Percentiles rank a stretch among this genome's conserved stretches.
Conservation (phyloP, 768 basidiomycete species). For the Strobilomyces echinocephalus region DNA sequence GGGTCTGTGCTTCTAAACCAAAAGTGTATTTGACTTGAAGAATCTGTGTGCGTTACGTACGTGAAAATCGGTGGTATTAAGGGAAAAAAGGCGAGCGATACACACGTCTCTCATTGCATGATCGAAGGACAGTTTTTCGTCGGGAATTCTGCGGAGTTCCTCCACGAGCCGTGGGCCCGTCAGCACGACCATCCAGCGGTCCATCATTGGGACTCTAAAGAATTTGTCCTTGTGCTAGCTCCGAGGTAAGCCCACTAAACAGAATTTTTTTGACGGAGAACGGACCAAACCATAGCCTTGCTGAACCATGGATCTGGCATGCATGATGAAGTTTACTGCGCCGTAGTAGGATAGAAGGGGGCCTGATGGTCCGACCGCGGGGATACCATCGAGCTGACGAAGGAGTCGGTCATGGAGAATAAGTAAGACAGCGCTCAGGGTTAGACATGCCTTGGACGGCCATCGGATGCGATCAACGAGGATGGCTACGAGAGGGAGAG, state of each 20-base stretch:
- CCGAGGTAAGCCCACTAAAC: slow-evolving; percentile 13
- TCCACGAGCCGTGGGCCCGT: slow-evolving; percentile 41
- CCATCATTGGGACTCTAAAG: slow-evolving; percentile 42
- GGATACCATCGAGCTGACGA: slow-evolving; percentile 29
- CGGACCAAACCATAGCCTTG: slow-evolving; percentile 35
- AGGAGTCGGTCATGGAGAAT: slow-evolving; percentile 1
- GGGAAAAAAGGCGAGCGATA: not conserved
- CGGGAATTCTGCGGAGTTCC: slow-evolving; percentile 47
- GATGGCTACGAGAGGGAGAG: slow-evolving; percentile 12
- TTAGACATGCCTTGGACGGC: slow-evolving; percentile 24
- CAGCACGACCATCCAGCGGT: slow-evolving; percentile 44
- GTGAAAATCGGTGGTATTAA: slow-evolving; percentile 5
- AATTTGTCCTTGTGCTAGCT: slow-evolving; percentile 29
- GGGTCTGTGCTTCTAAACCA: slow-evolving; percentile 30
- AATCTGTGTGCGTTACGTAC: slow-evolving; percentile 27
- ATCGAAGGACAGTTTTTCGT: slow-evolving; percentile 41
- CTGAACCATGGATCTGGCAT: slow-evolving; percentile 32
- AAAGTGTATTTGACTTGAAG: slow-evolving; percentile 37
- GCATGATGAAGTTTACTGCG: slow-evolving; percentile 26
- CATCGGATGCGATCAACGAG: slow-evolving; percentile 17
- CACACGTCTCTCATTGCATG: slow-evolving; percentile 39
- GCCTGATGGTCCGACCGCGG: slow-evolving; percentile 34
- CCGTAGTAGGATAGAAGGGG: slow-evolving; percentile 32
- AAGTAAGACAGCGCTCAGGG: not conserved
- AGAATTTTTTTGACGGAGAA: not conserved